Evolutionary conservation across 768 basidiomycete genomes (phyloP).

Genomic region (Lentinula boryana): DNA sequence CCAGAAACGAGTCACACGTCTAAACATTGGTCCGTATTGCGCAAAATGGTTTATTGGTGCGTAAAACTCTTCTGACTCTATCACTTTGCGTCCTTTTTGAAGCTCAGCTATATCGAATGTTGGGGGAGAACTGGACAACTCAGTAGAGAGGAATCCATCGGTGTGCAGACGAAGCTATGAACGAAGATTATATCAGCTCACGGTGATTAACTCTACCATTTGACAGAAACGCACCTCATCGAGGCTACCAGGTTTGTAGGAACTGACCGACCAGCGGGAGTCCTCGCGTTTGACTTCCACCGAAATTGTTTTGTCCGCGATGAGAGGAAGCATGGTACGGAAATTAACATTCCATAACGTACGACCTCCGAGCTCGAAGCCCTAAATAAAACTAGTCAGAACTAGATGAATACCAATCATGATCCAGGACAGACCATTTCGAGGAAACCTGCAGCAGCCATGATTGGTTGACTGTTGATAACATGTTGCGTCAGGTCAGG

Average conservation of each 20-base stretch:
- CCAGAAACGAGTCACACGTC: neutral
- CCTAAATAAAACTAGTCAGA: slow-evolving; percentile 8
- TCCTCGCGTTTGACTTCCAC: neutral
- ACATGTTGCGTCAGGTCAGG: slow-evolving; percentile 31
- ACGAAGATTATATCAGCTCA: neutral
- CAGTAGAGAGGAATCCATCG: neutral
- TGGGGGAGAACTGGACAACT: neutral
- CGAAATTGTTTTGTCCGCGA: neutral
- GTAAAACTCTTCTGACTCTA: neutral
- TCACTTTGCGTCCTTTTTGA: neutral
- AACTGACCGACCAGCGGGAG: neutral
- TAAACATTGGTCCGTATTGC: slow-evolving; percentile 3
- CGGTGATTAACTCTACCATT: too few relatives aligned
- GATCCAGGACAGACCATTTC: slow-evolving; percentile 16
- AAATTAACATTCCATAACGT: slow-evolving; percentile 4
- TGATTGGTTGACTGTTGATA: slow-evolving; percentile 30
- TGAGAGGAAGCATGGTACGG: slow-evolving; percentile 3
- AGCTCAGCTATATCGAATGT: neutral
- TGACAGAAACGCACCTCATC: neutral
- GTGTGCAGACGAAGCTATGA: neutral
- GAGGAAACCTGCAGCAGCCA: slow-evolving; percentile 31
- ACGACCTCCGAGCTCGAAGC: slow-evolving; percentile 17
- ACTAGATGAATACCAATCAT: neutral
- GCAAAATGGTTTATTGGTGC: neutral
- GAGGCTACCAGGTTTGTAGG: neutral